phyloP scores from a whole-genome alignment of 345 rosid genomes.

The Sapria himalayana region DNA sequence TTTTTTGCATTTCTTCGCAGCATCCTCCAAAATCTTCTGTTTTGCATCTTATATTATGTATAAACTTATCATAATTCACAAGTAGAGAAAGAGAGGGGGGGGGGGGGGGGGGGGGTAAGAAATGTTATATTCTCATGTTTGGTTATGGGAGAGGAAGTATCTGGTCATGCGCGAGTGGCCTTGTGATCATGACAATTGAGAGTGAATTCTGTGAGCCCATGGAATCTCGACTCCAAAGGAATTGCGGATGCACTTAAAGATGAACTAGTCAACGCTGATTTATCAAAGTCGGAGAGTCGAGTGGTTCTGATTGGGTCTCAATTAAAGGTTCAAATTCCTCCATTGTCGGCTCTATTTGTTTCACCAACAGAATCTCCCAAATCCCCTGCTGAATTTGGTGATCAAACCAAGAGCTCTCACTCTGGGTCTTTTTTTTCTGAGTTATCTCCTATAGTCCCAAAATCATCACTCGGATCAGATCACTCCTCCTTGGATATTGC shows the following conservation, averaged over 20 bases:
- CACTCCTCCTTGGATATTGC: slow-evolving; percentile 14
- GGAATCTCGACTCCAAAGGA: slow-evolving; percentile 34
- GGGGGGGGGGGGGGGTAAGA: no score
- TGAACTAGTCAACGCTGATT: slow-evolving; percentile 13
- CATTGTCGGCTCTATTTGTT: slow-evolving; percentile 12
- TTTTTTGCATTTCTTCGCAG: no score
- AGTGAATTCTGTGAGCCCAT: no score
- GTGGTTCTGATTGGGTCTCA: slow-evolving; percentile 59
- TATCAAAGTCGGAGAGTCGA: slow-evolving; percentile 28
- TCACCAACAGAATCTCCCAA: slow-evolving; percentile 24
- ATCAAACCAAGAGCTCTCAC: slow-evolving; percentile 36
- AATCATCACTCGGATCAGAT: slow-evolving; percentile 14
- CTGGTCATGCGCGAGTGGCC: no score
- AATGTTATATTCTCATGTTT: no score
- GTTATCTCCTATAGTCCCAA: slow-evolving; percentile 10
- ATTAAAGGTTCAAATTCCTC: slow-evolving; percentile 58
- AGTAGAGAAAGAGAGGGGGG: no score
- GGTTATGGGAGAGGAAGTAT: no score
- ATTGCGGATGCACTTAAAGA: slow-evolving; percentile 40
- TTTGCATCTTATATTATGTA: no score
- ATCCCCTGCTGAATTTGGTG: slow-evolving; percentile 44
- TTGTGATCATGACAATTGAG: no score
- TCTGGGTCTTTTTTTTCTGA: slow-evolving; percentile 14
- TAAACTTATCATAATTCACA: no score
- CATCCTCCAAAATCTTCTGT: no score